Evolutionary conservation across 2,329 filamentous ascomycete genomes (phyloP), one percentile per base, ranked within the genome.

Genomic region (Periconia digitata): DNA sequence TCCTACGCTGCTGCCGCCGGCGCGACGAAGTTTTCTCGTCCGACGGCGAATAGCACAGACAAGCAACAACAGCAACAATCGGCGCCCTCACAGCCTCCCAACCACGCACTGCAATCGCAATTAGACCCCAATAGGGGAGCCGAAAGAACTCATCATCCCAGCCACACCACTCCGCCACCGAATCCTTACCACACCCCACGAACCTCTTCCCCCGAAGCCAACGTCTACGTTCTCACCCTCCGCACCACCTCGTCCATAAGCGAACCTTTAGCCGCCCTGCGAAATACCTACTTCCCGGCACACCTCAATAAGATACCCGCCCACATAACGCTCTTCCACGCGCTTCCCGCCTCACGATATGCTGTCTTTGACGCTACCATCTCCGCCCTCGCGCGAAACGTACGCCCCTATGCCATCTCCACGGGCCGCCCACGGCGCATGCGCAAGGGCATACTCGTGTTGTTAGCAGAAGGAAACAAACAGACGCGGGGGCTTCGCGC

Each of bases 271-370:
- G 73, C 73, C 36, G 51, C 57, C 5, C 56, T 76, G 37, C 66
- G 74, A 22, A 62, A 67, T 16, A 54, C 62, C 22, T 73, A 76
- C 56, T 77, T 77, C 41, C 74, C 74, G 0, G 60, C 58, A n/a
- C 62, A 64, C 8, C 56, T 76, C 47, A 76, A 77, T 53, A 70
- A 71, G 34, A 70, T 72, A 1, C 69, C 68, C 2, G 74, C 74
- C 5, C 74, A 77, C 50, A 53, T 77, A 16, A 76, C 74, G 1
- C 63, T 77, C 3, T 77, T 76, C 56, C 74, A 77, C 51, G 74
- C 74, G 6, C 62, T 77, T 21, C 74, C 75, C 0, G 68, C 65
- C 38, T 74, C 71, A 34, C 67, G 69, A 41, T 56, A 75, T 15
- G 53, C 57, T 29, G 50, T 50, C 21, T 68, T 77, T 13, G 61